Conservation (phyloP, 768 basidiomycete genomes). For the Boletus bicolor region DNA sequence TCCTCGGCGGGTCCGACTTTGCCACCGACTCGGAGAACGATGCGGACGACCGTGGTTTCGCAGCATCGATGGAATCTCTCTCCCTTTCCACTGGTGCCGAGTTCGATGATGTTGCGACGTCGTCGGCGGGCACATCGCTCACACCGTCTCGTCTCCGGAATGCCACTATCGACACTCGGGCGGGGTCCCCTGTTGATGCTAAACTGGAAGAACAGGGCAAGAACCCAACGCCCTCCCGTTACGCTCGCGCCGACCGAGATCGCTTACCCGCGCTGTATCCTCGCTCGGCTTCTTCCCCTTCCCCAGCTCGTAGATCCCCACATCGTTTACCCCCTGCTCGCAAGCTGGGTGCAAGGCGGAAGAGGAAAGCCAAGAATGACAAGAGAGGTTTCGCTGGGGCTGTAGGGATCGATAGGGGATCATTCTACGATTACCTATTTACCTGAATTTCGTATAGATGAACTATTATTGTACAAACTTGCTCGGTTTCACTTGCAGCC, state of each 20-base stretch:
- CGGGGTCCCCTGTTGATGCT: neutral
- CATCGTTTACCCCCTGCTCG: slow-evolving; percentile 21
- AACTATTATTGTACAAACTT: neutral
- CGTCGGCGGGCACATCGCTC: neutral
- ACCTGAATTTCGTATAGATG: slow-evolving; percentile 21
- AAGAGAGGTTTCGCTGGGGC: slow-evolving; percentile 16
- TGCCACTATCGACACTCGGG: neutral
- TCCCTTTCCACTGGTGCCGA: slow-evolving; percentile 31
- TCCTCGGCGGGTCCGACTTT: slow-evolving; percentile 31
- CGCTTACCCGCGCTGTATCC: slow-evolving; percentile 31
- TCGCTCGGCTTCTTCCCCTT: slow-evolving; percentile 52
- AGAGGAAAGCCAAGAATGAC: slow-evolving; percentile 16
- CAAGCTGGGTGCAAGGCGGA: slow-evolving; percentile 11
- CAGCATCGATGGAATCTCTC: slow-evolving; percentile 34
- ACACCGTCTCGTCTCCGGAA: slow-evolving; percentile 3
- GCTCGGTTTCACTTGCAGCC: too few relatives aligned
- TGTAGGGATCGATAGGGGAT: slow-evolving; percentile 12
- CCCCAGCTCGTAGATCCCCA: slow-evolving; percentile 42
- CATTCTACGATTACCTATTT: slow-evolving; percentile 48
- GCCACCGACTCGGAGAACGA: slow-evolving; percentile 31
- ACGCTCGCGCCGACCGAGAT: slow-evolving; percentile 22
- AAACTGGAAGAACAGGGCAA: neutral
- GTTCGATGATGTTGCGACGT: slow-evolving; percentile 13
- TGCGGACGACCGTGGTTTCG: slow-evolving; percentile 31
- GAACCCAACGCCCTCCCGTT: slow-evolving; percentile 9